phyloP scores from a whole-genome alignment of 768 basidiomycete species.

The Phaffia australis region DNA sequence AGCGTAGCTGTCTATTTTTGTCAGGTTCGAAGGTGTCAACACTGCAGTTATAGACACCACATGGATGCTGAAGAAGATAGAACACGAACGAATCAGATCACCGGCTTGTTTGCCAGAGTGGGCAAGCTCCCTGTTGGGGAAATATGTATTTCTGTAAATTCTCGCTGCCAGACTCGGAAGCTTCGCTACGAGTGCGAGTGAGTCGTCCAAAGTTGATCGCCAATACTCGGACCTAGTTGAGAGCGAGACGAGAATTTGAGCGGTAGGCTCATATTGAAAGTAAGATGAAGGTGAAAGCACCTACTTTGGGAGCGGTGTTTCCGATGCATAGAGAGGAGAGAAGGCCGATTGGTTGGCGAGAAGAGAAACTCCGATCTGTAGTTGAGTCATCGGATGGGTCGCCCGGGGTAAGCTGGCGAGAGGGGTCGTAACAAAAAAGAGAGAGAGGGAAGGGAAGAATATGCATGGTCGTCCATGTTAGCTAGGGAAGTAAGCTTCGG shows the following conservation, averaged over 20 bases:
- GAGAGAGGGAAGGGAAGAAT: too few species aligned
- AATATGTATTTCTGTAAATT: slow-evolving; percentile 54
- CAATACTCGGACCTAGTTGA: slow-evolving; percentile 12
- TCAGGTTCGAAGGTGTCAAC: neutral
- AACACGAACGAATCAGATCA: slow-evolving; percentile 2
- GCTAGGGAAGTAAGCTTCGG: too few species aligned
- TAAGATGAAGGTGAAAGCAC: neutral
- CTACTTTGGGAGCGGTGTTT: neutral
- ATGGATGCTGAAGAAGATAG: neutral
- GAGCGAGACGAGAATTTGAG: slow-evolving; percentile 43
- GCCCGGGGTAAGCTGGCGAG: slow-evolving; percentile 39
- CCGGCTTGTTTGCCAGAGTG: slow-evolving; percentile 47
- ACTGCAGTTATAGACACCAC: neutral
- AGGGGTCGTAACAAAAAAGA: too few species aligned
- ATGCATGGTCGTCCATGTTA: too few species aligned
- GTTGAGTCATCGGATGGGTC: slow-evolving; percentile 96
- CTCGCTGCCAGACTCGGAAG: slow-evolving; percentile 86
- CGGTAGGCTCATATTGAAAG: slow-evolving; percentile 36
- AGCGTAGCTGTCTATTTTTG: slow-evolving; percentile 4
- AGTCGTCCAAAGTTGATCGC: slow-evolving; percentile 44
- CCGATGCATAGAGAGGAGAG: neutral
- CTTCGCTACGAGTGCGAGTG: slow-evolving; percentile 78
- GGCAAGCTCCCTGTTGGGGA: slow-evolving; percentile 38
- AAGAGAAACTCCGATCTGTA: slow-evolving; percentile 35
- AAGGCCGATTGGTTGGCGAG: slow-evolving; percentile 1